Conservation (phyloP, 2,329 filamentous ascomycete genomes). For the Aureobasidium uvarum region DNA sequence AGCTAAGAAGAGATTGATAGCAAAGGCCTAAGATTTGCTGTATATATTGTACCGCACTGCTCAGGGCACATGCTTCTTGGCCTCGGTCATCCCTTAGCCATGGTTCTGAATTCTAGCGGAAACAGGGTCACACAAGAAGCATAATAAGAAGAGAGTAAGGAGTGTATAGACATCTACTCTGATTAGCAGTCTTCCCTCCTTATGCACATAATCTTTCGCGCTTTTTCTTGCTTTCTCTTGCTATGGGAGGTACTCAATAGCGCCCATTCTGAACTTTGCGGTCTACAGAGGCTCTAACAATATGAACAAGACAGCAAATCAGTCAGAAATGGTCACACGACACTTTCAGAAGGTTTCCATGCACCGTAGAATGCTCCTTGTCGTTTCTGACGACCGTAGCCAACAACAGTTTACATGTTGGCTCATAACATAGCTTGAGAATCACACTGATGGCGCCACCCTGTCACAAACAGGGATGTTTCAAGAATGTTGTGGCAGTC, state of each 20-base stretch:
- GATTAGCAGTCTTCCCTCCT: no score
- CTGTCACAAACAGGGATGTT: neutral
- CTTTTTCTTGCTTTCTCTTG: no score
- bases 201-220: no score
- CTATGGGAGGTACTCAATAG: no score
- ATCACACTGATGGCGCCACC: neutral
- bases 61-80: accelerated
- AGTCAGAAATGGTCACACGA: no score
- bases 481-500: neutral
- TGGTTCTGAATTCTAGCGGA: neutral
- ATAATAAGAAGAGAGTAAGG: neutral
- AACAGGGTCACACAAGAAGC: neutral
- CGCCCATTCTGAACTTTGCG: no score
- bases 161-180: neutral
- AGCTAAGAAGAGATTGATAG: slow-evolving; percentile 24
- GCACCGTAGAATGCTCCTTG: no score
- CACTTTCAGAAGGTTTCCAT: no score
- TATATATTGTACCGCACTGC: neutral
- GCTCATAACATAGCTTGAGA: neutral
- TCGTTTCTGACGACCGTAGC: no score
- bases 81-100: neutral
- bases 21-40: accelerated
- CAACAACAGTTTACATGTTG: neutral
- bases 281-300: no score
- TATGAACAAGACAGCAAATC: no score